Conservation (phyloP, 495 filamentous ascomycete species). For the Aspergillus affinis region DNA sequence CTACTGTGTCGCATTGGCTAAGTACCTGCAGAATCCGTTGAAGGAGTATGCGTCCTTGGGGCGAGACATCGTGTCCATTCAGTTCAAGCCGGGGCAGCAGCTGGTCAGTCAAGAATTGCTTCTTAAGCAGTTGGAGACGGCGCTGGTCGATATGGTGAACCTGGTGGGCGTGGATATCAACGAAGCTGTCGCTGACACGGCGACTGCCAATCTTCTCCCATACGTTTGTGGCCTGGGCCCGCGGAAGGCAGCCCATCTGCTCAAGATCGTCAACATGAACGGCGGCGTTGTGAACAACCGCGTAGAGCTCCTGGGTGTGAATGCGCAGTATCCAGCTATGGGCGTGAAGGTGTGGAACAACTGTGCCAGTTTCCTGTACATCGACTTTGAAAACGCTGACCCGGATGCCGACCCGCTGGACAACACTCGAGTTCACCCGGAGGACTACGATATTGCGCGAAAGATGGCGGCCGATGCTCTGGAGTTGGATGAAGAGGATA, state of each 20-base stretch:
- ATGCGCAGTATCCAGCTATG: slow-evolving; percentile 78
- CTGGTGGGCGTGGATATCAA: slow-evolving; percentile 93
- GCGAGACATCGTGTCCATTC: slow-evolving; percentile 79
- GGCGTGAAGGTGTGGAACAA: slow-evolving; percentile 92
- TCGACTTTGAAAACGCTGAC: slow-evolving; percentile 79
- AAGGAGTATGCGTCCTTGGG: slow-evolving; percentile 93
- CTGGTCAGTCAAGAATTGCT: slow-evolving; percentile 84
- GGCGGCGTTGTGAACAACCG: slow-evolving; percentile 80
- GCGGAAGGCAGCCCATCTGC: slow-evolving; percentile 79
- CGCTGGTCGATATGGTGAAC: slow-evolving; percentile 98
- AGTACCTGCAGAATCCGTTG: slow-evolving; percentile 90
- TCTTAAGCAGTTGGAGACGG: slow-evolving; percentile 80
- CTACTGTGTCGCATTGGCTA: slow-evolving; percentile 85
- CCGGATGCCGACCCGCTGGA: slow-evolving; percentile 84
- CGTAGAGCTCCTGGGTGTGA: slow-evolving; percentile 82
- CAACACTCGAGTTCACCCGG: slow-evolving; percentile 93
- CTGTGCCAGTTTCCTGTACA: slow-evolving; percentile 89
- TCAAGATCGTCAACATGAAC: slow-evolving; percentile 88
- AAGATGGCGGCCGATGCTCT: slow-evolving; percentile 98
- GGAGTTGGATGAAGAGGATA: slow-evolving; percentile 94
- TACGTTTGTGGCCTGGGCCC: slow-evolving; percentile 93
- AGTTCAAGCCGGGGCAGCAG: slow-evolving; percentile 86
- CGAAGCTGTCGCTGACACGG: slow-evolving; percentile 74
- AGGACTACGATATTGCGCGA: slow-evolving; percentile 94
- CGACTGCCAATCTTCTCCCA: slow-evolving; percentile 82